phyloP scores from a whole-genome alignment of 495 filamentous ascomycete genomes.

The Xylaria acuta region DNA sequence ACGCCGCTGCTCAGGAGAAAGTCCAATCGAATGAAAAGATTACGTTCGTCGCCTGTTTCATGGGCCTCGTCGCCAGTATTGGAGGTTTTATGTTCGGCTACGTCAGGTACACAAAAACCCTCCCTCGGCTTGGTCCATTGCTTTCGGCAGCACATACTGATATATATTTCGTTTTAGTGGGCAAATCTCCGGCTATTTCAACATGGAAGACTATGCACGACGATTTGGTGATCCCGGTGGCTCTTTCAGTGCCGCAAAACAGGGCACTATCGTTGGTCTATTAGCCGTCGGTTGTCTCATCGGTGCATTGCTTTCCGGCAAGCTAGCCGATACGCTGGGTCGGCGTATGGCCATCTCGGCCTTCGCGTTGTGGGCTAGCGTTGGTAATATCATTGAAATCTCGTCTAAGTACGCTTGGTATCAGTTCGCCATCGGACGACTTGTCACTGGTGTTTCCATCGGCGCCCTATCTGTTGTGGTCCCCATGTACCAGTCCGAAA shows the following conservation, averaged over 20 bases:
- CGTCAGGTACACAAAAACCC: constrained; percentile 57
- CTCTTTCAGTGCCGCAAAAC: constrained; percentile 55
- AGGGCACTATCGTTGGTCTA: constrained; percentile 62
- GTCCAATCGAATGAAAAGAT: constrained; percentile 27
- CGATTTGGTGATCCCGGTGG: constrained; percentile 53
- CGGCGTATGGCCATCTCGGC: constrained; percentile 57
- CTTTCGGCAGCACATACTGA: neutral
- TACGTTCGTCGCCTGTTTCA: constrained; percentile 47
- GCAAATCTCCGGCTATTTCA: constrained; percentile 63
- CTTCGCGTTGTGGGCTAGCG: constrained; percentile 67
- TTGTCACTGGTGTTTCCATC: constrained; percentile 72
- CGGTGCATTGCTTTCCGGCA: constrained; percentile 69
- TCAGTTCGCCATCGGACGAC: constrained; percentile 60
- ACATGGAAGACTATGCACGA: constrained; percentile 60
- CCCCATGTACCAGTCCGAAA: constrained; percentile 78
- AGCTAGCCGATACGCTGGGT: constrained; percentile 56
- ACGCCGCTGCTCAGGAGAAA: neutral
- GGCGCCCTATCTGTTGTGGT: constrained; percentile 73
- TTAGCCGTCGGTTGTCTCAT: constrained; percentile 72
- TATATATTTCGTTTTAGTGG: constrained; percentile 31
- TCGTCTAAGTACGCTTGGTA: constrained; percentile 58
- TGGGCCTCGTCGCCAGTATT: constrained; percentile 63
- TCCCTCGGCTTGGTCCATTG: constrained; percentile 31
- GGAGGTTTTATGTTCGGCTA: constrained; percentile 86
- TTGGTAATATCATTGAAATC: constrained; percentile 73